Percentiles rank a stretch among this genome's conserved stretches.
Conservation (phyloP, 164 flowering plant species). For the Amborella trichopoda region DNA sequence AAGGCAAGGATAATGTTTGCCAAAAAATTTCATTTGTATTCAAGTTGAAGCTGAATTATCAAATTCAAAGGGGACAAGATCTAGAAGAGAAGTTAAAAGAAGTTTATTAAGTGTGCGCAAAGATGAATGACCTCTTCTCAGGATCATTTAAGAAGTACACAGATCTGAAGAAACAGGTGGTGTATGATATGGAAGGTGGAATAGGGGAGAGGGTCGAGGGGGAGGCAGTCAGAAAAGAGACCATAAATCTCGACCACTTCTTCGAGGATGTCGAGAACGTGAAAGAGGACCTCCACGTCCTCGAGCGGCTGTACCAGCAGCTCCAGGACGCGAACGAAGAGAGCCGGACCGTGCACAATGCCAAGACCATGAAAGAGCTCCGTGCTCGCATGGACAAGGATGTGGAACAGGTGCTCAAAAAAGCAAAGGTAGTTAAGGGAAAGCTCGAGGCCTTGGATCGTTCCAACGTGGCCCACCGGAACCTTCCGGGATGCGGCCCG, state of each 20-base stretch:
- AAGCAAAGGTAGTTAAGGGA: constrained; percentile 16
- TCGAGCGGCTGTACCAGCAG: constrained; percentile 13
- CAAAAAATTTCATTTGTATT: background rate
- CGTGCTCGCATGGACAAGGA: constrained; percentile 18
- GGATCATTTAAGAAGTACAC: constrained; percentile 20
- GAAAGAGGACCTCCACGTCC: constrained; percentile 17
- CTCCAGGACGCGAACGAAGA: constrained; percentile 20
- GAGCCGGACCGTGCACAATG: constrained; percentile 20
- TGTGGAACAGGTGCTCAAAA: constrained; percentile 14
- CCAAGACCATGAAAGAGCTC: constrained; percentile 15
- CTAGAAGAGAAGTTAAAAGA: background rate
- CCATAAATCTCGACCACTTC: constrained; percentile 18
- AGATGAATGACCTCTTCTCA: constrained; percentile 25
- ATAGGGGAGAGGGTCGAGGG: background rate
- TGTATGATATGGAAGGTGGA: constrained; percentile 11
- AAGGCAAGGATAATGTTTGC: background rate
- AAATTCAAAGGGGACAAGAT: background rate
- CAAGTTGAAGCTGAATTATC: background rate
- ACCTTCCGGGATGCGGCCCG: constrained; percentile 21
- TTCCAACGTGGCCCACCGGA: constrained; percentile 16
- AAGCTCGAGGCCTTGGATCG: constrained; percentile 21
- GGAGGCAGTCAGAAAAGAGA: constrained; percentile 10
- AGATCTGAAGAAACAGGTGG: constrained; percentile 16
- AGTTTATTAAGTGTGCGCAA: constrained; percentile 4
- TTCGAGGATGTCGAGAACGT: constrained; percentile 24